Base-by-base conservation (phyloP, 1,284 basidiomycete species). In the Ustilago tritici region DNA sequence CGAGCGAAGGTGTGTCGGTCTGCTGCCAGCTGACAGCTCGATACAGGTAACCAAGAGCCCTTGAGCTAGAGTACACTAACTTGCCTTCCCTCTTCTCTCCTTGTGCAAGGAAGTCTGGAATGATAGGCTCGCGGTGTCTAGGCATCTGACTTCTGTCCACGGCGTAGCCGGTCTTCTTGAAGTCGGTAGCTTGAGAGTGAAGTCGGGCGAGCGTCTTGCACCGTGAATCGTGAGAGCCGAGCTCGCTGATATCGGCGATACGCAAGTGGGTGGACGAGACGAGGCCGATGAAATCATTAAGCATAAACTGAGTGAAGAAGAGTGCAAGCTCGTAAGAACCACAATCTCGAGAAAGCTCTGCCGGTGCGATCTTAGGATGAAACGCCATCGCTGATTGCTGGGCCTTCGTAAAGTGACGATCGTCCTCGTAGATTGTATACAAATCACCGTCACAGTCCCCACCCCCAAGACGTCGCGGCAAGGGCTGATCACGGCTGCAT, bases 311-410 rank as follows among this genome's bases (percentile, higher is more conserved):
- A 56, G 91, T 88, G 15, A 93, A 89, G 80, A 93, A 93, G 36
- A 92, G 89, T 0, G 90, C 91, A 1, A 93, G 91, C 85, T 92
- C 93, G 19, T 82, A 86, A 88, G 91, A 92, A 11, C 36, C 35
- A 83, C 89, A 91, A 46, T 87, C 88, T 34, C 89, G 89, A 52
- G 88, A 80, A 0, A 93, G 82, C 6, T 87, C 49, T 59, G 89
- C 89, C 8, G 82, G 78, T 0, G 89, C 89, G 0, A 90, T 87
- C 4, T 87, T 79, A 4, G 92, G 92, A 35, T 74, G 63, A 23
- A 65, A 65, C 12, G 55, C 28, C 2, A 19, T 23, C 0, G 53
- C 9, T 2, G 65, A 61, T 28, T 67, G 60, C 8, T 14, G 17
- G 7, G 84, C 82, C 1, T 89, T 90, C 5, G 92, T 89, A 89